phyloP scores from a whole-genome alignment of 2,329 filamentous ascomycete genomes.

The Aspergillus quadrilineatus region DNA sequence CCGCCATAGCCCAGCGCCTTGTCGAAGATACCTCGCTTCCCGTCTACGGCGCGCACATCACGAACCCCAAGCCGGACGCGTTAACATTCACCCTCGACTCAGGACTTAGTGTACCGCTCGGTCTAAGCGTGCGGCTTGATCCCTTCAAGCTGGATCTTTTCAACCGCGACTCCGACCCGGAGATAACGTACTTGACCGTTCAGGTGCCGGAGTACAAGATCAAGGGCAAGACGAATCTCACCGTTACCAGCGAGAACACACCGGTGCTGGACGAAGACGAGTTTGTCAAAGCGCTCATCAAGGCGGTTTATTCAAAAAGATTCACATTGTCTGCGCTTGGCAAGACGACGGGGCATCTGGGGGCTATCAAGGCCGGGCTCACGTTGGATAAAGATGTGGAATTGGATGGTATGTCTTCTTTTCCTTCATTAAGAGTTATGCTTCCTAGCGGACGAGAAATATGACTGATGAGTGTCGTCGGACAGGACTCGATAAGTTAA shows the following conservation, averaged over 20 bases:
- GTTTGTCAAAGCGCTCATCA: constrained; percentile 41
- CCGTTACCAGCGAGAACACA: constrained; percentile 37
- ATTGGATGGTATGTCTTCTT: constrained; percentile 28
- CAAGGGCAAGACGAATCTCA: constrained; percentile 34
- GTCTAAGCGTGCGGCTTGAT: constrained; percentile 25
- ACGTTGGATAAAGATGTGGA: constrained; percentile 45
- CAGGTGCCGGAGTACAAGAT: constrained; percentile 18
- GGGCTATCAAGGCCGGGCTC: constrained; percentile 39
- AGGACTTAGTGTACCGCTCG: constrained; percentile 19
- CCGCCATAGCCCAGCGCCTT: constrained; percentile 25
- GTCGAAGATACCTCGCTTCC: constrained; percentile 25
- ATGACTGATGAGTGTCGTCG: not conserved
- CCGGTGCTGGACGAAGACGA: constrained; percentile 42
- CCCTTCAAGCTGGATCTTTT: constrained; percentile 44
- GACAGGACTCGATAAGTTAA: constrained; percentile 39
- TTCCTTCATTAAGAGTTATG: not conserved
- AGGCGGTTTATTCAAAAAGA: constrained; percentile 40
- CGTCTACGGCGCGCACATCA: constrained; percentile 21
- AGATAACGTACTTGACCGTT: constrained; percentile 19
- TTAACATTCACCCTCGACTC: constrained; percentile 24
- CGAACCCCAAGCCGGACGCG: constrained; percentile 19
- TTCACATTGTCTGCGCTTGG: constrained; percentile 43
- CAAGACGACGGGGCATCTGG: constrained; percentile 40
- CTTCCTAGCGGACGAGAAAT: not conserved
- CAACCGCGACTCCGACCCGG: constrained; percentile 37